These are phyloP conservation scores for Beauveria brongniartii DNA, from an alignment of 2,329 filamentous ascomycete species.

Conservation along the genomic window DNA sequence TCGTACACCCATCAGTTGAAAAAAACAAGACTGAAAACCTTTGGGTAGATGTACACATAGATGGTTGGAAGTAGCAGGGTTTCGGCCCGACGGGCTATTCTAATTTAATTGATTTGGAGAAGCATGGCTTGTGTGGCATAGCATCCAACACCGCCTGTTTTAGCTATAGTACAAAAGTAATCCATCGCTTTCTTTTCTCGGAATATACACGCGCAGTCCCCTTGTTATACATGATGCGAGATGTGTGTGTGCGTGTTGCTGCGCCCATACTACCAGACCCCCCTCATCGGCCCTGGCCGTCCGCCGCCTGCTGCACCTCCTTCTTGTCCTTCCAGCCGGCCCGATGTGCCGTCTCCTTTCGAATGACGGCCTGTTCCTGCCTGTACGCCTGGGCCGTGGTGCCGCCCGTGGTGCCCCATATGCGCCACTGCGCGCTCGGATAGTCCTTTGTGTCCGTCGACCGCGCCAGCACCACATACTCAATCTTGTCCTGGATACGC, in stretches of 20 bases:
- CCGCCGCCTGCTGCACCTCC: not conserved
- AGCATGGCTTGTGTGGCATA: conserved; percentile 10
- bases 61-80: not conserved
- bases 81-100: not conserved
- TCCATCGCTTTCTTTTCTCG: conserved; percentile 18
- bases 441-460: conserved; percentile 37
- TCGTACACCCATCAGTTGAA: not conserved
- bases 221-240: conserved; percentile 4
- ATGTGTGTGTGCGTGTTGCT: not conserved
- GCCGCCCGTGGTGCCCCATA: conserved; percentile 56
- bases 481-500: conserved; percentile 46
- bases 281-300: not conserved
- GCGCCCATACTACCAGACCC: not conserved
- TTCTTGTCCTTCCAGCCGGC: conserved; percentile 23
- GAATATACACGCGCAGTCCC: conserved; percentile 11
- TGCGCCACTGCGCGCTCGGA: conserved; percentile 45
- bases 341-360: conserved; percentile 25
- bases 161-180: conserved; percentile 21
- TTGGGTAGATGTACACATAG: not conserved
- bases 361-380: conserved; percentile 27
- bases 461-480: conserved; percentile 57
- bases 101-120: conserved; percentile 16
- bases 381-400: conserved; percentile 37
- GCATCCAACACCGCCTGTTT: not conserved
- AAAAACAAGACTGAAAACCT: not conserved